Base-by-base conservation (phyloP, 352 stramenopile species). In the Aphanomyces cochlioides region DNA sequence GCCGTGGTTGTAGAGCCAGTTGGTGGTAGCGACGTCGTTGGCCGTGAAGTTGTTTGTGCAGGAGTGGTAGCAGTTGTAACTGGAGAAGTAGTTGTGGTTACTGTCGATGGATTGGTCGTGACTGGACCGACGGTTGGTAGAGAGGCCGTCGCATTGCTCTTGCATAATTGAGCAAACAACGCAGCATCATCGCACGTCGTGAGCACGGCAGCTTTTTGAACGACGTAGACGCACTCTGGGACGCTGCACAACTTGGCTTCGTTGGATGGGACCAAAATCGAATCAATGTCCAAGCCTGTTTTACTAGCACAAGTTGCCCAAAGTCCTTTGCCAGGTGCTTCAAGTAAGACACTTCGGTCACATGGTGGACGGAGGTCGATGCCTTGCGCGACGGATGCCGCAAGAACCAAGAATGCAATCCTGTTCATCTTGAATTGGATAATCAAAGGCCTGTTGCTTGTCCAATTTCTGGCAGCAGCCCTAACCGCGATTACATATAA, bases 361-460 rank as follows among this genome's bases (percentile, higher is more conserved):
- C 63, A 69, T 36, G 63, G 63, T 4, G n/a, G 63, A 37, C 63
- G 63, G 8, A n/a, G n/a, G 37, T 59, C 63, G 34, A 69, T 69
- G 43, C 10, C 43, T 12, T n/a, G 43, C 2, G 43, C 43, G 10
- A 50, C 43, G 28, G 28, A 28, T 50, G 43, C 10, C 43, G 17
- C 10, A 12, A 50, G 43, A 50, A 50, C 10, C 43, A 50, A 50
- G 43, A n/a, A 28, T 28, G 28, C 28, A 28, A 28, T 28, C 28
- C 28, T 28, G 28, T 28, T 28, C 28, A 28, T 28, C 28, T 28
- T 28, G 28, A 28, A 28, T 28, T 28, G 2, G 28, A 28, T 28
- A 28, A 28, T 28, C 28, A 28, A 28, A 28, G 28, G 28, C 28
- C 2, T 28, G 28, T 28, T 28, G 28, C 28, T 28, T 28, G 28